Evolutionary conservation across 208 protist genomes (phyloP), one percentile per base, ranked within the genome.

Genomic region (Trypanosoma avium): DNA sequence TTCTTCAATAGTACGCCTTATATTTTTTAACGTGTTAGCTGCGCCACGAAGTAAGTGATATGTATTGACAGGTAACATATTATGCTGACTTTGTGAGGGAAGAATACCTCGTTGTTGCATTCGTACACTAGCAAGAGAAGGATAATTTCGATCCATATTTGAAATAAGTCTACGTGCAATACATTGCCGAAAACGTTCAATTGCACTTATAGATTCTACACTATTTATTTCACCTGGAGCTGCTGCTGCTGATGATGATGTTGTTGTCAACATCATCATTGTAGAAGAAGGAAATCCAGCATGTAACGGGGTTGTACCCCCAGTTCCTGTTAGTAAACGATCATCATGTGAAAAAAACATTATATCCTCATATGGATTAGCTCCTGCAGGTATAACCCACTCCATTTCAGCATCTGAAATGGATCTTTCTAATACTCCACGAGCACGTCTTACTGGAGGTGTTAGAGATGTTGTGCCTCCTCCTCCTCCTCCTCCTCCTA

Each of bases 181-280:
- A 45, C 17, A 55, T 0, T 21, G 1, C 17, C 58, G 67, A 38
- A 73, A 67, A 5, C 21, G 19, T 1, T 67, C 67, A 5, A 62
- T 53, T 19, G 29, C 53, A 27, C 24, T 61, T 8, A 17, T 22
- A 15, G 48, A 2, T 35, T n/a, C n/a, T n/a, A n/a, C n/a, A n/a
- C n/a, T n/a, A n/a, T n/a, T n/a, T n/a, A n/a, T n/a, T n/a, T n/a
- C n/a, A n/a, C n/a, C n/a, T n/a, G n/a, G n/a, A n/a, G n/a, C n/a
- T n/a, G n/a, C n/a, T n/a, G n/a, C n/a, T n/a, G n/a, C n/a, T n/a
- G n/a, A n/a, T n/a, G n/a, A n/a, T n/a, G n/a, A n/a, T n/a, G n/a
- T n/a, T n/a, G n/a, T n/a, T n/a, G n/a, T n/a, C n/a, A n/a, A n/a
- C n/a, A n/a, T n/a, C n/a, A n/a, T n/a, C n/a, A n/a, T n/a, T n/a